phyloP scores from a whole-genome alignment of 2,329 filamentous ascomycete species.

The Fusarium algeriense region DNA sequence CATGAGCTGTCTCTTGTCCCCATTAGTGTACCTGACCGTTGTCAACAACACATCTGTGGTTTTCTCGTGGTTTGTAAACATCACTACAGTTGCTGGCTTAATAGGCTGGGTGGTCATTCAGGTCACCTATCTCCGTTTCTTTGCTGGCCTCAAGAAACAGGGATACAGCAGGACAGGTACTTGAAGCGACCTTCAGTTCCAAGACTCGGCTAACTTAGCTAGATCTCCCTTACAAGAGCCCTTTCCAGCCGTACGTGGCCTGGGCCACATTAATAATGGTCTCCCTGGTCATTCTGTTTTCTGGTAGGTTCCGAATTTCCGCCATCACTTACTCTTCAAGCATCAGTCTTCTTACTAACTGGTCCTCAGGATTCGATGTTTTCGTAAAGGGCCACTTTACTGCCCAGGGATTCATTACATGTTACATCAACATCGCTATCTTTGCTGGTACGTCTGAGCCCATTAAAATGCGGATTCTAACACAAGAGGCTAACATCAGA shows the following conservation, averaged over 20 bases:
- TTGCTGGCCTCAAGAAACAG: not conserved
- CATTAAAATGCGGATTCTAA: accelerated
- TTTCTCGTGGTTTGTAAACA: not conserved
- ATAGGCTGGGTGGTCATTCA: not conserved
- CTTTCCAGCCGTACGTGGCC: not conserved
- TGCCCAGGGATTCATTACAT: slow-evolving; percentile 1
- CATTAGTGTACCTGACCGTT: not conserved
- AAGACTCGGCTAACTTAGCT: not conserved
- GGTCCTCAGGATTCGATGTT: not conserved
- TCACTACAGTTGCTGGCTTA: not conserved
- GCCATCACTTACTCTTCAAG: accelerated
- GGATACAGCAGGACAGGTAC: not conserved
- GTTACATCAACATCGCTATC: not conserved
- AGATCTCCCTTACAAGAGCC: slow-evolving; percentile 1
- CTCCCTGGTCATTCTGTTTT: not conserved
- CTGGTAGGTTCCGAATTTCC: not conserved
- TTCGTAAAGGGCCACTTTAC: not conserved
- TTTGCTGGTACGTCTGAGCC: not conserved
- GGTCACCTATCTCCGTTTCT: not conserved
- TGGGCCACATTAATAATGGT: not conserved
- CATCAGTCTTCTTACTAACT: accelerated
- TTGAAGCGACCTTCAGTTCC: accelerated
- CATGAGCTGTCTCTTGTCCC: not conserved
- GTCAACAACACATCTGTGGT: not conserved
- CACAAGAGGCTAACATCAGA: accelerated